Evolutionary conservation across 805 yeast genomes (phyloP).

Genomic region (baker's yeast (Saccharomyces cerevisiae)): DNA sequence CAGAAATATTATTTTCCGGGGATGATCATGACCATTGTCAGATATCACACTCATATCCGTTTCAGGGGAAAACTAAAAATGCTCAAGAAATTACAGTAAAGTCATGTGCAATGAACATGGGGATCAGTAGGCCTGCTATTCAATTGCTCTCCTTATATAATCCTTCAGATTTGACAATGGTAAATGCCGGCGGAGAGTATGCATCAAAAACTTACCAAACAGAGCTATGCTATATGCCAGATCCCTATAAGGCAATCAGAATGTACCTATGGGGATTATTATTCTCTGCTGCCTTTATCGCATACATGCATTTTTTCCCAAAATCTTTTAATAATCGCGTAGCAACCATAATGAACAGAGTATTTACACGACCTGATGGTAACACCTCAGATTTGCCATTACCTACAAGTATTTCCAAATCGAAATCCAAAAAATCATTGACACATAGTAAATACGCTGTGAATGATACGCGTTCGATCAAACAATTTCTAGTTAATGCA

Average conservation of each 20-base stretch:
- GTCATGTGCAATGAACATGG: constrained; percentile 89
- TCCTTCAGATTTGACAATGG: constrained; percentile 26
- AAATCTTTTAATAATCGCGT: constrained; percentile 17
- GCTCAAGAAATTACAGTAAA: constrained; percentile 81
- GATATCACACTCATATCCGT: constrained; percentile 42
- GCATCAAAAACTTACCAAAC: constrained; percentile 32
- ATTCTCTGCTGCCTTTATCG: constrained; percentile 12
- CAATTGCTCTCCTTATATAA: constrained; percentile 66
- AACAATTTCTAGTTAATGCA: constrained; percentile 5
- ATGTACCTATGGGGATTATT: constrained; percentile 28
- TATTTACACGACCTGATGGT: not conserved
- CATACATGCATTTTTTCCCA: constrained; percentile 25
- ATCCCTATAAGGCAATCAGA: constrained; percentile 40
- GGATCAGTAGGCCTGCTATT: constrained; percentile 75
- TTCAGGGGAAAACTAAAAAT: constrained; percentile 16
- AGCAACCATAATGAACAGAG: constrained; percentile 5
- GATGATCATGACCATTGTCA: constrained; percentile 97
- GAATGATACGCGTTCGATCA: constrained; percentile 4
- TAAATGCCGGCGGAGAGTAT: constrained; percentile 3
- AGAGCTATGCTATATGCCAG: constrained; percentile 48
- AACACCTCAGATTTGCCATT: constrained; percentile 10
- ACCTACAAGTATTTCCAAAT: constrained; percentile 13
- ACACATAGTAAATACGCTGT: constrained; percentile 4
- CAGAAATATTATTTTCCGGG: constrained; percentile 72
- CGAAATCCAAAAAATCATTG: not conserved